These are phyloP conservation scores for Paracorniculantispora psalliotae DNA, from an alignment of 2,329 filamentous ascomycete species.

Conservation along the genomic window DNA sequence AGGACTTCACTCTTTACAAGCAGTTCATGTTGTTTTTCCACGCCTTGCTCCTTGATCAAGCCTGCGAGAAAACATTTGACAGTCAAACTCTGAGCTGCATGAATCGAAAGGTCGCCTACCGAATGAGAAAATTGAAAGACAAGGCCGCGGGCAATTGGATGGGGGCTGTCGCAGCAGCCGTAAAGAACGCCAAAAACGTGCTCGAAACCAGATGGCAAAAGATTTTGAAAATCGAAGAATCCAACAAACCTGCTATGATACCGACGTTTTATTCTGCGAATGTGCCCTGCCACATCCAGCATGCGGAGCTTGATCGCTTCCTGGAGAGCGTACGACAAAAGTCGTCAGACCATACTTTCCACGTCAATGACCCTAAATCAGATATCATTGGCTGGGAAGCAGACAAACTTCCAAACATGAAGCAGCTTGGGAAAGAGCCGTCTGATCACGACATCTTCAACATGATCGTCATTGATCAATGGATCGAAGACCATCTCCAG, in stretches of 20 bases:
- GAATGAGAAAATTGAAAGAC: slow-evolving; percentile 36
- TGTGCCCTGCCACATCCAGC: neutral
- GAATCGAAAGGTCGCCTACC: slow-evolving; percentile 38
- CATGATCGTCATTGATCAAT: slow-evolving; percentile 41
- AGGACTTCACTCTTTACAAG: slow-evolving; percentile 38
- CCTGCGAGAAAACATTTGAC: slow-evolving; percentile 12
- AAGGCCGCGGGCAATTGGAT: slow-evolving; percentile 12
- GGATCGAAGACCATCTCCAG: slow-evolving; percentile 38
- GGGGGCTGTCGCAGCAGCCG: neutral
- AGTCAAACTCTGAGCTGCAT: slow-evolving; percentile 34
- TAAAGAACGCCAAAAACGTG: neutral
- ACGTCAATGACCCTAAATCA: neutral
- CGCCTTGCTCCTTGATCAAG: slow-evolving; percentile 27
- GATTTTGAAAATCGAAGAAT: neutral
- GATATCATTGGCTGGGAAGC: neutral
- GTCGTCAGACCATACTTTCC: accelerated
- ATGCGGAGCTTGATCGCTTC: neutral
- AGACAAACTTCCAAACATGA: neutral
- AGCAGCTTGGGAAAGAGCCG: neutral
- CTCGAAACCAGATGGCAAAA: neutral
- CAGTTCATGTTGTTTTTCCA: slow-evolving; percentile 45
- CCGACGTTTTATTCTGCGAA: neutral
- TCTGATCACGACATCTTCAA: neutral
- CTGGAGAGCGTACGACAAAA: neutral
- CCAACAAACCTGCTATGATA: neutral